These are phyloP conservation scores for Novymonas esmeraldas DNA, from an alignment of 208 protist genomes.

Conservation along the genomic window DNA sequence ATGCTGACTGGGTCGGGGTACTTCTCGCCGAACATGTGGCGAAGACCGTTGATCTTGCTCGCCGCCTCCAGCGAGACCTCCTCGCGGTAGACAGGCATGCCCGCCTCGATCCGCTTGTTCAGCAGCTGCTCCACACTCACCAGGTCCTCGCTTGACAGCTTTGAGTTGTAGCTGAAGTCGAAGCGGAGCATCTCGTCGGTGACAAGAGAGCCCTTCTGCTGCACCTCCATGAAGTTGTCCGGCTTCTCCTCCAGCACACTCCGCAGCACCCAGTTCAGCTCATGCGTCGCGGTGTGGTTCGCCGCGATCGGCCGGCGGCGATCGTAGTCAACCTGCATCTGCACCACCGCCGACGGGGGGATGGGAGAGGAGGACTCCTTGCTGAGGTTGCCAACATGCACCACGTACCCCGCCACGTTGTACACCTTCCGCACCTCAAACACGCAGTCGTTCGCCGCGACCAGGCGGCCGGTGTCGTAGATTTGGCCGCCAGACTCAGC, in stretches of 20 bases:
- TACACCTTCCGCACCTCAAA: slow-evolving; percentile 94
- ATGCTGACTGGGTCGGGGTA: slow-evolving; percentile 99
- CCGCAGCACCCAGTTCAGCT: slow-evolving; percentile 97
- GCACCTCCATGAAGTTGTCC: slow-evolving; percentile 87
- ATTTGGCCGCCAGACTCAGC: slow-evolving; percentile 98
- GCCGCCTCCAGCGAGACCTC: slow-evolving; percentile 87
- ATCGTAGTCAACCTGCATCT: slow-evolving; percentile 91
- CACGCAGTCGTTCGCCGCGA: slow-evolving; percentile 71
- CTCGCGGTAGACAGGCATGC: slow-evolving; percentile 85
- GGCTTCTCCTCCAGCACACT: slow-evolving; percentile 86
- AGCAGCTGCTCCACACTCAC: slow-evolving; percentile 85
- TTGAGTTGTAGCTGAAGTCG: slow-evolving; percentile 95
- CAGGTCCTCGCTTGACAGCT: slow-evolving; percentile 86
- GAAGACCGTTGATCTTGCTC: slow-evolving; percentile 75
- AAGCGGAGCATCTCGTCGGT: slow-evolving; percentile 96
- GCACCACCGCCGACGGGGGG: slow-evolving; percentile 63
- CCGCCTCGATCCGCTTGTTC: slow-evolving; percentile 85
- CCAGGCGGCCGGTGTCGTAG: slow-evolving; percentile 93
- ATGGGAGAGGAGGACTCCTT: slow-evolving; percentile 63
- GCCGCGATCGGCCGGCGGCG: slow-evolving; percentile 76
- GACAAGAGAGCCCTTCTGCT: slow-evolving; percentile 96
- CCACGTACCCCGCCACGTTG: slow-evolving; percentile 95
- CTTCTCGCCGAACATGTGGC: slow-evolving; percentile 97
- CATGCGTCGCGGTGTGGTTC: slow-evolving; percentile 98
- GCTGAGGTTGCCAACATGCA: slow-evolving; percentile 95